Conservation (phyloP, 768 basidiomycete genomes). For the Boletus patriciae region DNA sequence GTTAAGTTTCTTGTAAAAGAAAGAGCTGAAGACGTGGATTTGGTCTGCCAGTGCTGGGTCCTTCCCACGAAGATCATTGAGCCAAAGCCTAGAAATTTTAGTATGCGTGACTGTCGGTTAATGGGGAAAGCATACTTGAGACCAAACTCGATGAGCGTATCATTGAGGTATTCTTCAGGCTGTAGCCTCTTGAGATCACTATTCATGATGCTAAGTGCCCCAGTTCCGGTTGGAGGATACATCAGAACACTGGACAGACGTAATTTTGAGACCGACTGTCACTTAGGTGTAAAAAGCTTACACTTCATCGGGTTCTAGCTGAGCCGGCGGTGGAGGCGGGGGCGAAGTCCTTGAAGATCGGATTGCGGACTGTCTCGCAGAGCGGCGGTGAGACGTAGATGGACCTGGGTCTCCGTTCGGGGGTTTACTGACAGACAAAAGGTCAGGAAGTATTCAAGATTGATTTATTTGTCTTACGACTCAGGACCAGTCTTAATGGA, state of each 20-base stretch:
- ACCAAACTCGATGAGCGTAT: slow-evolving; percentile 95
- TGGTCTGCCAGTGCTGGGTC: slow-evolving; percentile 66
- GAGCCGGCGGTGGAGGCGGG: slow-evolving; percentile 33
- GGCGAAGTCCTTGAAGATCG: slow-evolving; percentile 16
- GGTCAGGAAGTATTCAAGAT: neutral
- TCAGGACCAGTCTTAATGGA: slow-evolving; percentile 15
- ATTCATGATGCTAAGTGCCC: slow-evolving; percentile 78
- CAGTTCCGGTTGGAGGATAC: slow-evolving; percentile 68
- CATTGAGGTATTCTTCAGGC: slow-evolving; percentile 88
- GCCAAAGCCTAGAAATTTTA: slow-evolving; percentile 59
- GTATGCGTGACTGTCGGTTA: neutral
- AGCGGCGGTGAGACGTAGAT: slow-evolving; percentile 31
- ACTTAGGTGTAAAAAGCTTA: slow-evolving; percentile 30
- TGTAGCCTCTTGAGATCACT: slow-evolving; percentile 74
- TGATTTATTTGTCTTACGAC: slow-evolving; percentile 15
- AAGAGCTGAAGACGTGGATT: slow-evolving; percentile 92
- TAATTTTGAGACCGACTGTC: slow-evolving; percentile 3
- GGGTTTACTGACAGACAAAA: slow-evolving; percentile 10
- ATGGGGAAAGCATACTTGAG: slow-evolving; percentile 63
- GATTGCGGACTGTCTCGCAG: slow-evolving; percentile 36
- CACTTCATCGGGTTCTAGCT: slow-evolving; percentile 64
- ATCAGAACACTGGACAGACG: slow-evolving; percentile 58
- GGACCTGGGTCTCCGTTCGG: slow-evolving; percentile 7
- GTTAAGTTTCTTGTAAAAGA: slow-evolving; percentile 94
- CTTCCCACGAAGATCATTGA: slow-evolving; percentile 51